phyloP scores from a whole-genome alignment of 257 asterid genomes.

The Fraxinus pennsylvanica region DNA sequence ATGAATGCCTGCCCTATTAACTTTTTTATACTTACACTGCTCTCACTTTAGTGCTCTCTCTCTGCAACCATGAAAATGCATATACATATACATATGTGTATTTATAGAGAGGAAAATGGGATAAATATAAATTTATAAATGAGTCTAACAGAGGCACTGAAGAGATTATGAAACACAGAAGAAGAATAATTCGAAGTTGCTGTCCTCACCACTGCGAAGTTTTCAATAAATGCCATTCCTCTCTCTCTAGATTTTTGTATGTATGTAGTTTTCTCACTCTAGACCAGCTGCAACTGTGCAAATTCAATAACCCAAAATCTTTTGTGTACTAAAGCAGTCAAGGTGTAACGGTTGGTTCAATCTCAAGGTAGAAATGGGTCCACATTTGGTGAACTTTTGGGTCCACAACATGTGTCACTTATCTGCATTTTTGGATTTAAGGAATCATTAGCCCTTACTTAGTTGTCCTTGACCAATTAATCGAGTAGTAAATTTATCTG shows the following conservation, averaged over 20 bases:
- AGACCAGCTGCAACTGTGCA: slow-evolving; percentile 4
- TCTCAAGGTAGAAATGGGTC: slow-evolving; percentile 19
- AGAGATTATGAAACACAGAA: slow-evolving; percentile 33
- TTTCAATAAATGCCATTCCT: slow-evolving; percentile 35
- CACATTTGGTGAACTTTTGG: slow-evolving; percentile 1
- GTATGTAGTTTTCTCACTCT: background rate
- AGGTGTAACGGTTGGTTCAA: slow-evolving; percentile 77
- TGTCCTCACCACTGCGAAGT: slow-evolving; percentile 54
- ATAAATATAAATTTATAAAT: background rate
- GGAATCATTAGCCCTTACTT: background rate
- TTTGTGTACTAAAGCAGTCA: slow-evolving; percentile 52
- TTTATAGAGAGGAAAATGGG: slow-evolving; percentile 1
- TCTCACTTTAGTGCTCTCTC: slow-evolving; percentile 29
- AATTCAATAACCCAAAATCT: slow-evolving; percentile 48
- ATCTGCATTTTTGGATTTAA: background rate
- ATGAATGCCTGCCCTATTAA: slow-evolving; percentile 27
- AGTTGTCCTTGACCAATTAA: background rate
- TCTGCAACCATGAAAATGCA: slow-evolving; percentile 22
- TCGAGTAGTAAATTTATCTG: background rate
- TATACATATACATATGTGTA: background rate
- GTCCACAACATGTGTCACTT: background rate
- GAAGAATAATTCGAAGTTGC: slow-evolving; percentile 64
- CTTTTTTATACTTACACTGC: slow-evolving; percentile 32
- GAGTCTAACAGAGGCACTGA: slow-evolving; percentile 24
- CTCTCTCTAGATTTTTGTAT: slow-evolving; percentile 7